These are phyloP conservation scores for Penicillium paneum DNA, from an alignment of 2,329 filamentous ascomycete species.

Conservation along the genomic window DNA sequence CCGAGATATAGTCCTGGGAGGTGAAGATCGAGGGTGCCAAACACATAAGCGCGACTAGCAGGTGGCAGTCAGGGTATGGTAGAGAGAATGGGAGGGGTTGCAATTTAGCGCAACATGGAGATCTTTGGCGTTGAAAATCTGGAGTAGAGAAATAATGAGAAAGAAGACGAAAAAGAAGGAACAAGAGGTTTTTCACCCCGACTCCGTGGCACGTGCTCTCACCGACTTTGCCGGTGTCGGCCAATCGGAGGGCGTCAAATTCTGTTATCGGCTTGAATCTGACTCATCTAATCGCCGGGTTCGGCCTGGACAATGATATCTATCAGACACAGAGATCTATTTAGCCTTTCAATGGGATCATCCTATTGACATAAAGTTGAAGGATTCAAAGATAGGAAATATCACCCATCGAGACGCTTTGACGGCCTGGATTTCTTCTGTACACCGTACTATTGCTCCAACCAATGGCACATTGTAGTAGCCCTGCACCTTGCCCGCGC, in stretches of 20 bases:
- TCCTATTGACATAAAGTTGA: not conserved
- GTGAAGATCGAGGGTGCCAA: conserved; percentile 80
- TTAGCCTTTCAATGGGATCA: conserved; percentile 2
- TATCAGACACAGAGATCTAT: not conserved
- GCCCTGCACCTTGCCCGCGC: not conserved
- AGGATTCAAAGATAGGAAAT: not conserved
- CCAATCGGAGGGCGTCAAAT: conserved; percentile 27
- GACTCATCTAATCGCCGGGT: not conserved
- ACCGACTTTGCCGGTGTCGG: conserved; percentile 22
- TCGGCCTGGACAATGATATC: not conserved
- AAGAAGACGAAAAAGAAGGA: conserved; percentile 10
- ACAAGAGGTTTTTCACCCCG: conserved; percentile 20
- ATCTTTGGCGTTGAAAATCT: conserved; percentile 7
- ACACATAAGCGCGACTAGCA: conserved; percentile 71
- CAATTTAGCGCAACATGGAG: conserved; percentile 31
- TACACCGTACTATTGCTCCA: conserved; percentile 1
- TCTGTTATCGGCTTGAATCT: conserved; percentile 19
- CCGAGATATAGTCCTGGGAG: conserved; percentile 73
- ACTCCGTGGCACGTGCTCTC: conserved; percentile 29
- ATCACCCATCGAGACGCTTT: not conserved
- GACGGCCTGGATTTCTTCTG: not conserved
- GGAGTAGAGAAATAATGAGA: conserved; percentile 11
- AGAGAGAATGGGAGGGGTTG: conserved; percentile 11
- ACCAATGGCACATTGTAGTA: not conserved
- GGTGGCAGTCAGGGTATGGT: conserved; percentile 34